phyloP scores from a whole-genome alignment of 192 early-diverging fungal genomes.

The Entomortierella lignicola region DNA sequence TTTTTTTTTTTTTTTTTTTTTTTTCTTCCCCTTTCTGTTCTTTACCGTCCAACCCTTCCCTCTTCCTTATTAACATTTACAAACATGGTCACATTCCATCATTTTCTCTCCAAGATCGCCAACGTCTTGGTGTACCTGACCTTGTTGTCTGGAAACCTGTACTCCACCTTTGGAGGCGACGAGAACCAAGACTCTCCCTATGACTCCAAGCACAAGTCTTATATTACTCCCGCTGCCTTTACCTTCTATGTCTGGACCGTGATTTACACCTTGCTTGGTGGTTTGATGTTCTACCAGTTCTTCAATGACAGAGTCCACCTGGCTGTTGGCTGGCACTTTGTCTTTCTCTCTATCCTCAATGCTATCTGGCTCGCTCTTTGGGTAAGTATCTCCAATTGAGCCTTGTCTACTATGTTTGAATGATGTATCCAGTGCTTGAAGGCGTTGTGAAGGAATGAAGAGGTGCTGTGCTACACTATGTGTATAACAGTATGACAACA shows the following conservation, averaged over 20 bases:
- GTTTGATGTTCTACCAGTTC: conserved; percentile 73
- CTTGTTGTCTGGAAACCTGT: conserved; percentile 69
- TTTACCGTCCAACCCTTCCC: background rate
- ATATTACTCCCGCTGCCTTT: conserved; percentile 73
- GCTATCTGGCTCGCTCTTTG: conserved; percentile 70
- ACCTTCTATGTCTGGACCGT: conserved; percentile 71
- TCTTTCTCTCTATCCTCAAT: conserved; percentile 66
- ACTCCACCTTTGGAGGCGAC: conserved; percentile 60
- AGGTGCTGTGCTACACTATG: too few relatives aligned
- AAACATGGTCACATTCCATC: conserved; percentile 22
- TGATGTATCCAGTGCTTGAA: too few relatives aligned
- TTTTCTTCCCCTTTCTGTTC: background rate
- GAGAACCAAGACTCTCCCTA: conserved; percentile 44
- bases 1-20: background rate
- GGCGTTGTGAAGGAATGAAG: too few relatives aligned
- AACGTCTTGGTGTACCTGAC: conserved; percentile 74
- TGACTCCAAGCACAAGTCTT: conserved; percentile 62
- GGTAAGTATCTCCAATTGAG: conserved; percentile 52
- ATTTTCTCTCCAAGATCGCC: conserved; percentile 58
- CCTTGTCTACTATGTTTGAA: background rate
- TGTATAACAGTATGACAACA: too few relatives aligned
- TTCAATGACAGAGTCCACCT: conserved; percentile 68
- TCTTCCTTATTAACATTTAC: background rate
- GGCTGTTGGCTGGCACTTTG: conserved; percentile 73
- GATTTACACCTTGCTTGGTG: conserved; percentile 71